These are phyloP conservation scores for Pascua sp. DNA, from an alignment of 1,284 basidiomycete species.

Conservation along the genomic window DNA sequence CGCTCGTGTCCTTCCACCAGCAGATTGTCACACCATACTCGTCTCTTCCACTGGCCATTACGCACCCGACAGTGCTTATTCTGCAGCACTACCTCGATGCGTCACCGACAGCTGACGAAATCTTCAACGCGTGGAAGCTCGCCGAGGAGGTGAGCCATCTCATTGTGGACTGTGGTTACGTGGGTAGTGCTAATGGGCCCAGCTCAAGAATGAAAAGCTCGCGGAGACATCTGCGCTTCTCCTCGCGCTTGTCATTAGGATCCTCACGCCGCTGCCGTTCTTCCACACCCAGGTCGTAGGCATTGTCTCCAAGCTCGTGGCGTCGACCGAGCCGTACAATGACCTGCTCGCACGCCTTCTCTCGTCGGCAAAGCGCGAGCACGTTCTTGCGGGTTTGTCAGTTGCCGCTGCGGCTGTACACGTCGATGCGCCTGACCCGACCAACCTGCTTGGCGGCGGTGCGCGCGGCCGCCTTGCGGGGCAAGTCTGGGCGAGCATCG, in stretches of 20 bases:
- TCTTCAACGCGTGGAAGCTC: conserved; percentile 46
- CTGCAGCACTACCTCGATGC: conserved; percentile 48
- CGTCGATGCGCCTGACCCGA: conserved; percentile 34
- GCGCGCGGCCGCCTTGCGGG: conserved; percentile 29
- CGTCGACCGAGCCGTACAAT: conserved; percentile 35
- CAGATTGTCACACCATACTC: conserved; percentile 47
- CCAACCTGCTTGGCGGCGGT: conserved; percentile 17
- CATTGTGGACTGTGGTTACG: no score
- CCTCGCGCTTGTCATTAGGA: conserved; percentile 39
- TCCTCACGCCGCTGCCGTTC: conserved; percentile 47
- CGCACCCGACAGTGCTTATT: conserved; percentile 45
- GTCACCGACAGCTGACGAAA: conserved; percentile 45
- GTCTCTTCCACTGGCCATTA: conserved; percentile 40
- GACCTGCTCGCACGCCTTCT: conserved; percentile 42
- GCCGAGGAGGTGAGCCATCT: conserved; percentile 37
- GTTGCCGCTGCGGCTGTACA: conserved; percentile 40
- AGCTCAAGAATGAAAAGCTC: conserved; percentile 39
- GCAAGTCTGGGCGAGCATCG: conserved; percentile 37
- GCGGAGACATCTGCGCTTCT: conserved; percentile 38
- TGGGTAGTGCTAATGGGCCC: neutral
- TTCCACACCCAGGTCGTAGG: conserved; percentile 43
- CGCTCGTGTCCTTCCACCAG: conserved; percentile 46
- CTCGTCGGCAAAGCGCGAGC: conserved; percentile 43
- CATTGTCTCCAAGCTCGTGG: conserved; percentile 42
- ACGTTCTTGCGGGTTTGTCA: conserved; percentile 37